Conservation (phyloP, 1,284 basidiomycete genomes). For the Fomes fomentarius region DNA sequence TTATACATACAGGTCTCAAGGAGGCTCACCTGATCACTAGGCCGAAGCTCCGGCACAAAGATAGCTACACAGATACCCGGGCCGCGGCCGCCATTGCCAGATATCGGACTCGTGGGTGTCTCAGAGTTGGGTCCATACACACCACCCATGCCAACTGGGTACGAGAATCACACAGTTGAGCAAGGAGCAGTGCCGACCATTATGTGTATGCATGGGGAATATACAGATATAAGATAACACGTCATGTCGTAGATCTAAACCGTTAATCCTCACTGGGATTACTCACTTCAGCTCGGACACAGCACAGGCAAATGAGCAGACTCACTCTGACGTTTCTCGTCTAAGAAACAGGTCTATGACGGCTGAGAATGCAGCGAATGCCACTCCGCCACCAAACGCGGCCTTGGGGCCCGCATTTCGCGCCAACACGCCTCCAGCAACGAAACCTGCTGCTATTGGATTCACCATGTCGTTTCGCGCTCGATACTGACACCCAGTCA, state of each 20-base stretch:
- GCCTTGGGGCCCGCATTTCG: conserved; percentile 85
- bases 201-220: conserved; percentile 8
- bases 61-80: too few relatives aligned
- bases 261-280: conserved; percentile 18
- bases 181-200: neutral
- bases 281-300: neutral
- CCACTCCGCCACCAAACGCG: conserved; percentile 80
- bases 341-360: conserved; percentile 88
- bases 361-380: conserved; percentile 90
- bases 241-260: conserved; percentile 9
- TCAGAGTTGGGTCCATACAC: too few relatives aligned
- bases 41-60: too few relatives aligned
- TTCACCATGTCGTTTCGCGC: conserved; percentile 96
- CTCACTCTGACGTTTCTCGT: conserved; percentile 84
- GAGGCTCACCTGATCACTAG: too few relatives aligned
- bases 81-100: too few relatives aligned
- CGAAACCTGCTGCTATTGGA: conserved; percentile 71
- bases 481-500: conserved; percentile 67
- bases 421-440: conserved; percentile 82
- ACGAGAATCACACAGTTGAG: too few relatives aligned
- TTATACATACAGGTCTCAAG: too few relatives aligned
- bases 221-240: conserved; percentile 18
- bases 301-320: conserved; percentile 15
- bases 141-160: too few relatives aligned
- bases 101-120: too few relatives aligned